Percentiles rank a stretch among this genome's conserved stretches.
Evolutionary conservation across 179 eudicot species (phyloP).

Genomic region (Beta macrorhiza): DNA sequence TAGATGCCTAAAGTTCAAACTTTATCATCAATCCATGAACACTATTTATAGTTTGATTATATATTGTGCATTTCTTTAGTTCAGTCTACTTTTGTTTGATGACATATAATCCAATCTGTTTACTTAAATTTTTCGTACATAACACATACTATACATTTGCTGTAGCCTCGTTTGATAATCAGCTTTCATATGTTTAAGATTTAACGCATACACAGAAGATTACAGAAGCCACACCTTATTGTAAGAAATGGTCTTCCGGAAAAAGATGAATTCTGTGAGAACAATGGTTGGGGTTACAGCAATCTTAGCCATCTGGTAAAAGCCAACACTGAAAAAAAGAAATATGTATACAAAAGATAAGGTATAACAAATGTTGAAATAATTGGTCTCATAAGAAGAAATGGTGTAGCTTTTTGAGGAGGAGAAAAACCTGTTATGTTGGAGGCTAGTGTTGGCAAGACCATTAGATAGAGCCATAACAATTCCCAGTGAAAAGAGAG

Average conservation of each 20-base stretch:
- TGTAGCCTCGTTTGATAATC: not conserved
- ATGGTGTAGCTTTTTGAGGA: too few relatives aligned
- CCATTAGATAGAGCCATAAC: conserved; percentile 98
- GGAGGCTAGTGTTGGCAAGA: conserved; percentile 81
- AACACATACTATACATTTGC: too few relatives aligned
- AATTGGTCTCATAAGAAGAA: too few relatives aligned
- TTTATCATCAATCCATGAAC: too few relatives aligned
- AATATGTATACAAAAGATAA: not conserved
- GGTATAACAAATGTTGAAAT: not conserved
- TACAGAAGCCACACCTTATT: conserved; percentile 47
- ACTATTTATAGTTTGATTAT: too few relatives aligned
- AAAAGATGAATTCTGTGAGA: conserved; percentile 72
- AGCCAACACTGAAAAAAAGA: conserved; percentile 70
- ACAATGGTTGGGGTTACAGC: conserved; percentile 97
- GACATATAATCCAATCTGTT: too few relatives aligned
- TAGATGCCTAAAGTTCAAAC: too few relatives aligned
- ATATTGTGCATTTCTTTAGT: too few relatives aligned
- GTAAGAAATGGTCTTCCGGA: conserved; percentile 55
- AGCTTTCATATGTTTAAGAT: not conserved
- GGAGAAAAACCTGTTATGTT: conserved; percentile 65
- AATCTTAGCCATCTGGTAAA: conserved; percentile 98
- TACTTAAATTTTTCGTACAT: too few relatives aligned
- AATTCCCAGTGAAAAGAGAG: conserved; percentile 70
- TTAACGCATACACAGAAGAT: not conserved
- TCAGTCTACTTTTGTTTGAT: too few relatives aligned